Conservation (phyloP, 2,329 filamentous ascomycete genomes). For the Pseudocercospora eumusae region DNA sequence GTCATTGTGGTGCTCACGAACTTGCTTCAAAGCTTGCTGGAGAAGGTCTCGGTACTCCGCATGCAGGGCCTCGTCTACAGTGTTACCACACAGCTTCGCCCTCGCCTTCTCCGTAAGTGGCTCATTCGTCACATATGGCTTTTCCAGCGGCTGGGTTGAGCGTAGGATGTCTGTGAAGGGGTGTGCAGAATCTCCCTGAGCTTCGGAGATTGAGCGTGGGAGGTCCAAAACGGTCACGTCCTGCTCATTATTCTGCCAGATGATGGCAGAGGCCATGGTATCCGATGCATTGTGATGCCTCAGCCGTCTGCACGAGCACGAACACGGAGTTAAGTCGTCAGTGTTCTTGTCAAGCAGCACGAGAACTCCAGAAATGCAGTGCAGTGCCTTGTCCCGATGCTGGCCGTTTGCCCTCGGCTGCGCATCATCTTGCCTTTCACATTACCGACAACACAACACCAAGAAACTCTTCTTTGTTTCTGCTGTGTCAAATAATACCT, state of each 20-base stretch:
- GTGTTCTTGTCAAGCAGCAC: neutral
- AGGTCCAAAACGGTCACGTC: slow-evolving; percentile 66
- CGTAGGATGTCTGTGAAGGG: slow-evolving; percentile 46
- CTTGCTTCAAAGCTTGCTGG: slow-evolving; percentile 42
- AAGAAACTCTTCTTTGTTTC: slow-evolving; percentile 1
- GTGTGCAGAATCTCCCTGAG: slow-evolving; percentile 56
- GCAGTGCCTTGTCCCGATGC: neutral
- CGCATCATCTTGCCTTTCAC: neutral
- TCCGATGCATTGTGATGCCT: neutral
- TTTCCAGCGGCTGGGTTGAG: slow-evolving; percentile 49
- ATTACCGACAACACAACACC: neutral
- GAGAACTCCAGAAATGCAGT: neutral
- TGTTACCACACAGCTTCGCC: slow-evolving; percentile 43
- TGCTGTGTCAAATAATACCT: neutral
- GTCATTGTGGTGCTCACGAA: slow-evolving; percentile 31
- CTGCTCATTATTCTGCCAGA: slow-evolving; percentile 56
- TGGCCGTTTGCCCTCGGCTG: slow-evolving; percentile 1
- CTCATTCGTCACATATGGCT: slow-evolving; percentile 58
- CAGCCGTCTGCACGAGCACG: neutral
- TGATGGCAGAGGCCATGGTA: slow-evolving; percentile 42
- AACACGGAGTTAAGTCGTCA: neutral
- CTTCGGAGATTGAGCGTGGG: slow-evolving; percentile 67
- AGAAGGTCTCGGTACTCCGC: slow-evolving; percentile 43
- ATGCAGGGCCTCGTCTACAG: slow-evolving; percentile 40
- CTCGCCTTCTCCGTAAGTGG: slow-evolving; percentile 53